These are phyloP conservation scores for Boletus coccyginus DNA, from an alignment of 768 basidiomycete species.

Conservation along the genomic window DNA sequence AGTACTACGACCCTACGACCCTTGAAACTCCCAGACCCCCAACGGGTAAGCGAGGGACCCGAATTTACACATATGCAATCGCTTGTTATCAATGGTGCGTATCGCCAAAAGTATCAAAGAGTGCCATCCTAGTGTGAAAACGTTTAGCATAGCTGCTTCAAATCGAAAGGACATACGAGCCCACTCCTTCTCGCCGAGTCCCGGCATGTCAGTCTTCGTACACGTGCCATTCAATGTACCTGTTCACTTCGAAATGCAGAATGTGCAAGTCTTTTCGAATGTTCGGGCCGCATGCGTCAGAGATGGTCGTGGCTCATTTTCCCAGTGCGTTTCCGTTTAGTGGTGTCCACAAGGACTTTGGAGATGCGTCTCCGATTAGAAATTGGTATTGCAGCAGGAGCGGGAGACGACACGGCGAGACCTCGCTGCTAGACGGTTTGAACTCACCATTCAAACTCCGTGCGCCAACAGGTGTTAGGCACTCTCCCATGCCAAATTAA, in stretches of 20 bases:
- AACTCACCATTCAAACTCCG: no score
- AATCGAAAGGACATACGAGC: no score
- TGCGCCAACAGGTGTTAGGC: not conserved
- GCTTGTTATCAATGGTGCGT: no score
- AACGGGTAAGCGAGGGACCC: not conserved
- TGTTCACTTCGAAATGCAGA: not conserved
- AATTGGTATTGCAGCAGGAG: no score
- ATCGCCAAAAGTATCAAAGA: not conserved
- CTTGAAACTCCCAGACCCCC: not conserved
- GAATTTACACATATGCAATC: not conserved
- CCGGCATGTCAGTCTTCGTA: not conserved
- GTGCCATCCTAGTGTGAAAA: not conserved
- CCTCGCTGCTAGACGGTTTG: no score
- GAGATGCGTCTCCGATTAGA: no score
- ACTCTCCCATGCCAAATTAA: constrained; percentile 1
- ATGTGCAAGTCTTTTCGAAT: no score
- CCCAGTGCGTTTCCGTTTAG: not conserved
- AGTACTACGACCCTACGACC: no score
- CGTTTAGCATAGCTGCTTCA: no score
- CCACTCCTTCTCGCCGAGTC: not conserved
- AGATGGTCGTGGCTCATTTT: not conserved
- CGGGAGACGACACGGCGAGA: no score
- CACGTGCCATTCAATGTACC: not conserved
- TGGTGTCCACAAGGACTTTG: no score
- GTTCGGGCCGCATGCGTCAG: not conserved